A percentile compares a stretch with the other conserved stretches of the same genome.
These are phyloP conservation scores for Cicer arietinum DNA, from an alignment of 306 rosid species.

Conservation along the genomic window DNA sequence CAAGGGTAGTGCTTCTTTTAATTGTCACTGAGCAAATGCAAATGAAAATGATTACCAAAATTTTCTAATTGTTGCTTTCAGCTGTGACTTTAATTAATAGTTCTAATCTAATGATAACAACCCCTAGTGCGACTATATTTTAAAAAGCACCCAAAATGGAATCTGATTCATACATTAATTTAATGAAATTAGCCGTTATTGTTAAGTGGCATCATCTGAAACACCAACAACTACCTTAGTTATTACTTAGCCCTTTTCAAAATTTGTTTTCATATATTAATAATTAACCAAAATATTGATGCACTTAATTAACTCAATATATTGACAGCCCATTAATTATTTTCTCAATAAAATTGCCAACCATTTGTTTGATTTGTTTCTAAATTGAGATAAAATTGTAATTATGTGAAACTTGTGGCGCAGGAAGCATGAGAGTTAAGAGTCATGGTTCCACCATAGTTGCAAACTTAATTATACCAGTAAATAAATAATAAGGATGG, in stretches of 20 bases:
- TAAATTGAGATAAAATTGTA: background rate
- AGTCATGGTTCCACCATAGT: background rate
- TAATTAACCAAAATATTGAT: background rate
- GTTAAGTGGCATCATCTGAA: no score
- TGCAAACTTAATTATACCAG: background rate
- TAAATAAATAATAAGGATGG: background rate
- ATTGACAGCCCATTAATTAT: slow-evolving; percentile 6
- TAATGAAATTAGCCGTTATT: no score
- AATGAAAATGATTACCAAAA: background rate
- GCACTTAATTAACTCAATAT: background rate
- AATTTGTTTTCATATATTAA: background rate
- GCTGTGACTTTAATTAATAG: background rate
- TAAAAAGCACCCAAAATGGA: background rate
- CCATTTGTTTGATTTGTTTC: slow-evolving; percentile 1
- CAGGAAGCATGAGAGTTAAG: slow-evolving; percentile 10
- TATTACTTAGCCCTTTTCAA: no score
- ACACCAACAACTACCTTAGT: no score
- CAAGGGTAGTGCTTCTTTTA: slow-evolving; percentile 5
- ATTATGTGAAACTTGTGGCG: slow-evolving; percentile 1
- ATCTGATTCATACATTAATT: no score
- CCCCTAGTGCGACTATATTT: background rate
- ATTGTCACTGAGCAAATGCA: background rate
- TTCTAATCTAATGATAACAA: background rate
- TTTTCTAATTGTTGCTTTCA: slow-evolving; percentile 5
- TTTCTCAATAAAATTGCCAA: background rate